Evolutionary conservation across 257 asterid species (phyloP).

Genomic region (Solanum chiquidenum): DNA sequence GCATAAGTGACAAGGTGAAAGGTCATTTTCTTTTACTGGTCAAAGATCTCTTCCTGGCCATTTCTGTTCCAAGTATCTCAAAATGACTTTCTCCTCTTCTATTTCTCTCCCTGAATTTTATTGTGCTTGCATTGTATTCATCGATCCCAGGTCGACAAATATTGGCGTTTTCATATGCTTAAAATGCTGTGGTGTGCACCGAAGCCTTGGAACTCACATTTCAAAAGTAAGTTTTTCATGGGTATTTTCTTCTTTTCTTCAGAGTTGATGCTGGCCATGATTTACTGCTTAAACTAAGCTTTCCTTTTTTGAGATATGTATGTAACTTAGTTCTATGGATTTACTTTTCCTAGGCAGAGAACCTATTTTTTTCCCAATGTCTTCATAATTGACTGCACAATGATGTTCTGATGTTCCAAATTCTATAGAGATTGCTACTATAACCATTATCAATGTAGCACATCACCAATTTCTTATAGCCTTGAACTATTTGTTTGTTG

Average conservation of each 20-base stretch:
- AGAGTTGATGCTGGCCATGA: not conserved
- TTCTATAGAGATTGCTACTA: not conserved
- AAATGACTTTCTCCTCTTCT: not conserved
- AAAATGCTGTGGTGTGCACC: constrained; percentile 94
- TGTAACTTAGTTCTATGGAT: not conserved
- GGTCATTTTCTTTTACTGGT: not conserved
- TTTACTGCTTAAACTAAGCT: not conserved
- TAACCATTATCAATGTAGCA: not conserved
- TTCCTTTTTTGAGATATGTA: not conserved
- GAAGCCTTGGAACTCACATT: constrained; percentile 90
- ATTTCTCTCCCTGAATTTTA: not conserved
- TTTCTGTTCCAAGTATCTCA: not conserved
- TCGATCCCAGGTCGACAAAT: constrained; percentile 64
- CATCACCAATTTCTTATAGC: not conserved
- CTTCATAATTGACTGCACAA: not conserved
- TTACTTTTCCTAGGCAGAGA: not conserved
- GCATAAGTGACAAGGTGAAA: not conserved
- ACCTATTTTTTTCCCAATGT: not conserved
- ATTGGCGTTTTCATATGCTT: constrained; percentile 96
- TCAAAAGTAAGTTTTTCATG: constrained; percentile 54
- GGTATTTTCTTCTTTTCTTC: not conserved
- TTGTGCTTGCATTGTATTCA: not conserved
- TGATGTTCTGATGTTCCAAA: not conserved
- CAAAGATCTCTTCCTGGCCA: not conserved
- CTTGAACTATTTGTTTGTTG: not conserved